Evolutionary conservation across 306 rosid genomes (phyloP), one percentile per base, ranked within the genome.

Genomic region (Vigna angularis): DNA sequence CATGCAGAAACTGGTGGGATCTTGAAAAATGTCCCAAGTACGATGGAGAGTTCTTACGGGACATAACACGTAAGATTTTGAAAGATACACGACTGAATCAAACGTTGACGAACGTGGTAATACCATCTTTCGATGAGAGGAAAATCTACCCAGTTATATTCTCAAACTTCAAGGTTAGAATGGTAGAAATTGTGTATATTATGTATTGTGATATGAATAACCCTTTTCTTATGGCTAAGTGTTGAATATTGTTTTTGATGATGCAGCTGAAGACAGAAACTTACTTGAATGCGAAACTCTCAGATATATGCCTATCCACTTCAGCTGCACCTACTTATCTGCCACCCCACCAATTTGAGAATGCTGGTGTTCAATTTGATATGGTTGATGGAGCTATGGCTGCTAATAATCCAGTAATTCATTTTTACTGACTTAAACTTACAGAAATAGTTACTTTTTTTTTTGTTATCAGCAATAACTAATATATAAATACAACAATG

Each of bases 351-450:
- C 16, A 80, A 36, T 80, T 80, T 30, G 1, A 17, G 59, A 73
- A 53, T 38, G 6, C 3, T 12, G 17, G 7, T 6, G 17, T 13
- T 5, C 18, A 17, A 4, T 80, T 72, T 36, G 49, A 73, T 56
- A 20, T 80, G 66, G 10, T 73, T 28, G 79, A 80, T 80, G 83
- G 79, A 10, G 83, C 74, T 1, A 9, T 53, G 5, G 24, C 40
- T 4, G 83, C 83, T 10, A 5, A 3, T 65, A 80, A 53, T 80
- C 83, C 83, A 57, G 83, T 80, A 80, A 15, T 53, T 16, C 72
- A 15, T 53, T 16, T 16, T 57, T 3, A 24, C 36, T 11, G 4
- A 3, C 63, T 18, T 7, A 3, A 56, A 9, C 24, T 9, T 22
- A 10, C 34, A 10, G 34, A 56, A 56, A 55, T 9, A 50, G 7